Evolutionary conservation across 2,329 filamentous ascomycete genomes (phyloP), one percentile per base, ranked within the genome.

Genomic region (Cladophialophora exuberans): DNA sequence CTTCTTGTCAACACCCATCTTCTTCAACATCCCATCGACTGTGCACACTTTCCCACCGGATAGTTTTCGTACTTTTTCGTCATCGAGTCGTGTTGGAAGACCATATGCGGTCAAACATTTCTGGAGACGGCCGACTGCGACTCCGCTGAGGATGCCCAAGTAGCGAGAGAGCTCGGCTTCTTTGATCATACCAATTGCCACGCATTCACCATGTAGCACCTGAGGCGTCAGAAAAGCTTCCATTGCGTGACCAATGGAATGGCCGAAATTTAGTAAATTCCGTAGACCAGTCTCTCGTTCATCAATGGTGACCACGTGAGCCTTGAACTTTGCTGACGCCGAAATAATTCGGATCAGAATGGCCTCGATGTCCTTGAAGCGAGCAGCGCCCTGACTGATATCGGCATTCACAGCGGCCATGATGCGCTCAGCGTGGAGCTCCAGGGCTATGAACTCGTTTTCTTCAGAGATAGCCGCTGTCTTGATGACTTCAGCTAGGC

Each of bases 1-100:
- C 79, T 99, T 99, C 82, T 99, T 99, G 75, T 99, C 94, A 6
- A 99, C 88, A 0, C 88, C 91, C 94, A 99, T 99, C 70, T 96
- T 96, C 62, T 87, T 82, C 53, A 99, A 80, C 47, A 99, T 74
- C 30, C 88, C 82, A 64, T 97, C 89, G 2, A 97, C 89, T 0
- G 89, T 87, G 69, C 94, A 99, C 62, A 84, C 80, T 73, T 96
- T 97, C 49, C 88, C 89, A 1, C 90, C 92, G 3, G 90, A 92
- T 59, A 94, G 76, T 66, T 87, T 89, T 38, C 87, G 82, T 38
- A 99, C 86, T 25, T 86, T 84, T 70, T 91, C 89, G 73, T 99
- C 92, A 30, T 87, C 81, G 6, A 97, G 73, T 0, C 90, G 91
- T 3, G 88, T 94, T 1, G 94, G 94, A 41, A 99, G 77, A 41